Base-by-base conservation (phyloP, 768 basidiomycete species). In the Mycena venus region DNA sequence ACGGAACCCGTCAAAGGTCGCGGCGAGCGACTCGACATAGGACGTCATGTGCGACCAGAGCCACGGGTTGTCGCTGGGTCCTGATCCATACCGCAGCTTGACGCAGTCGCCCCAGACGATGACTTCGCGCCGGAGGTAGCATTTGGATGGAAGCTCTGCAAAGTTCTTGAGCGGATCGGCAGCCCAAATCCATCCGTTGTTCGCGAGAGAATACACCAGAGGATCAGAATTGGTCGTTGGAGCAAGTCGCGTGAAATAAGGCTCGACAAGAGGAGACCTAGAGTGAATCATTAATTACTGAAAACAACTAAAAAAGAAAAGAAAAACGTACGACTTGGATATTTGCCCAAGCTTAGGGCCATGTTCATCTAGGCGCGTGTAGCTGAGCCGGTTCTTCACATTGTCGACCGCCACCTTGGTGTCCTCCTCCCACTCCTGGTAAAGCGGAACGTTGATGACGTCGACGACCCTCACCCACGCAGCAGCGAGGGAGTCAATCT, bases 181-280 rank as follows among this genome's bases (percentile, higher is more conserved):
- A 75, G 93, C 86, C 98, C 98, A 99, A 76, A 99, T 96, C 98
- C 98, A 99, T 3, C 98, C 98, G 80, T 99, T 99, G 84, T 99
- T 99, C 7, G 98, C 98, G 32, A 99, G 86, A 2, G 95, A 93
- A 80, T 96, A 94, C 17, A 89, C 85, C 34, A 86, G 79, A n/a
- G 87, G 89, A 64, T 90, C 88, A 17, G 86, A 82, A 40, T 84
- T 72, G 11, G 82, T 79, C 27, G 78, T 83, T 38, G 86, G 89
- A 44, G 75, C 86, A 15, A 99, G 83, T 29, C 96, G 93, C 2
- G 97, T 99, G 84, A 99, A 99, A 85, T 99, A 99, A 4, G 89
- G 83, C 80, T 99, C 98, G 53, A 96, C 94, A 53, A 99, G 87
- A 25, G 98, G 96, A 19, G 87, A 89, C 47, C 97, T 98, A 77